These are phyloP conservation scores for Forsythia viridissima DNA, from an alignment of 257 asterid genomes.

Conservation along the genomic window DNA sequence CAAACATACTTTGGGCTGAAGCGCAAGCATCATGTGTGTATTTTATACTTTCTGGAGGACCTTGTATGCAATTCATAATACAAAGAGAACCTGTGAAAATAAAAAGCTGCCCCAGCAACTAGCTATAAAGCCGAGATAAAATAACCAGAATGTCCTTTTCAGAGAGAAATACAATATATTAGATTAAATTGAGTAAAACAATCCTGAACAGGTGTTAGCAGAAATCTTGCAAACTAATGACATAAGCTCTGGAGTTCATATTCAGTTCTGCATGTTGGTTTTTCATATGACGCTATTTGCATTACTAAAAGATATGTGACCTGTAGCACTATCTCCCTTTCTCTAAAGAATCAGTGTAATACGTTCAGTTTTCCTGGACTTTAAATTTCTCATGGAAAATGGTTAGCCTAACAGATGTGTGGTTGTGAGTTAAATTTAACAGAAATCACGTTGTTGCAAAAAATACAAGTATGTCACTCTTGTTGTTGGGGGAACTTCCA, in stretches of 20 bases:
- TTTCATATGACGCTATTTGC: conserved; percentile 8
- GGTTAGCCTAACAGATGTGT: conserved; percentile 1
- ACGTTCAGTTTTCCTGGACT: conserved; percentile 6
- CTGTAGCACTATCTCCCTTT: neutral
- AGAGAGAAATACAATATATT: neutral
- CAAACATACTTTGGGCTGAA: neutral
- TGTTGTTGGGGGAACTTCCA: conserved; percentile 9
- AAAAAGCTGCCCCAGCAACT: conserved; percentile 3
- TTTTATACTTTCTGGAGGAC: neutral
- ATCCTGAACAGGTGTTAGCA: conserved; percentile 20
- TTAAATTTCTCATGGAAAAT: conserved; percentile 13
- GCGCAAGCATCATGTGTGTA: neutral
- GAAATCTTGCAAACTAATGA: conserved; percentile 12
- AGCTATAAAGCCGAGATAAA: neutral
- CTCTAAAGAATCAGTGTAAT: neutral
- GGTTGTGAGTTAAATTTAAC: conserved; percentile 25
- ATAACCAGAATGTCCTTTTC: neutral
- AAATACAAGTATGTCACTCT: conserved; percentile 11
- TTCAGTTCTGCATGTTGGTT: conserved; percentile 10
- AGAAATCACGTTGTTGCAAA: conserved; percentile 17
- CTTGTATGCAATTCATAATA: conserved; percentile 13
- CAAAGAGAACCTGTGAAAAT: neutral
- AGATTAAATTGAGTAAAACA: conserved; percentile 11
- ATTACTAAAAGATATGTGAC: conserved; percentile 7
- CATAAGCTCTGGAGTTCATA: conserved; percentile 9